Conservation (phyloP, 192 early-diverging fungal genomes). For the Coemansia javaensis region DNA sequence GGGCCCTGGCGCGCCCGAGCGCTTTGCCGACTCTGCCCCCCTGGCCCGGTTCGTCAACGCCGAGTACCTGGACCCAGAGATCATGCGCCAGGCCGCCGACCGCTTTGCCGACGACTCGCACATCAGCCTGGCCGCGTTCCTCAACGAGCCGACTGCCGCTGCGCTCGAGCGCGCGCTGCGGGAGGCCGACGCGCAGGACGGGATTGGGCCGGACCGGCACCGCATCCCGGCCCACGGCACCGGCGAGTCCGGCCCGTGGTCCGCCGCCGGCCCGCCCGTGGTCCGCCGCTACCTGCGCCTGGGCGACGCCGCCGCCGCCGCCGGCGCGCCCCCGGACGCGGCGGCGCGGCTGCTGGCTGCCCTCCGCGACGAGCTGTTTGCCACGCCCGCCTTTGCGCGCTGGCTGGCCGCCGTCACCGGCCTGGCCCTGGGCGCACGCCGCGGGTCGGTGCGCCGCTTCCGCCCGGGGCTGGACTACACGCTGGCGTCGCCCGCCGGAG, state of each 20-base stretch:
- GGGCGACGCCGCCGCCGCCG: constrained; percentile 7
- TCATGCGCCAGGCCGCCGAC: constrained; percentile 55
- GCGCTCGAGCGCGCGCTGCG: constrained; percentile 31
- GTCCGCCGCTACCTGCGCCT: constrained; percentile 60
- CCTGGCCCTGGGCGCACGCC: constrained; percentile 34
- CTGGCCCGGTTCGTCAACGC: constrained; percentile 60
- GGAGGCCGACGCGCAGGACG: constrained; percentile 51
- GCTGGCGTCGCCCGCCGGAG: constrained; percentile 57
- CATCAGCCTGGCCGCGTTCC: constrained; percentile 61
- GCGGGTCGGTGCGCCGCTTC: constrained; percentile 65
- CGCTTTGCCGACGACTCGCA: constrained; percentile 63
- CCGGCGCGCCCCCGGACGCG: constrained; percentile 3
- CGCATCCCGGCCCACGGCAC: constrained; percentile 57
- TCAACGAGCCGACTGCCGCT: constrained; percentile 45
- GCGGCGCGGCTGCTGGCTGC: constrained; percentile 29
- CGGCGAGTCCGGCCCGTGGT: constrained; percentile 57
- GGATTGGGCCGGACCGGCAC: constrained; percentile 13
- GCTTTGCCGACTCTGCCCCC: constrained; percentile 42
- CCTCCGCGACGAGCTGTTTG: constrained; percentile 10
- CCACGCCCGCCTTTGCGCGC: constrained; percentile 51
- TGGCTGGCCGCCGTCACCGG: constrained; percentile 59
- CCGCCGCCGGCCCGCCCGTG: constrained; percentile 59
- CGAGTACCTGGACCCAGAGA: constrained; percentile 53
- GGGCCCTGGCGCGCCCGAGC: constrained; percentile 12
- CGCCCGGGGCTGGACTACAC: constrained; percentile 79